Evolutionary conservation across 495 filamentous ascomycete genomes (phyloP), one percentile per base, ranked within the genome.

Genomic region (Sordaria brevicollis): DNA sequence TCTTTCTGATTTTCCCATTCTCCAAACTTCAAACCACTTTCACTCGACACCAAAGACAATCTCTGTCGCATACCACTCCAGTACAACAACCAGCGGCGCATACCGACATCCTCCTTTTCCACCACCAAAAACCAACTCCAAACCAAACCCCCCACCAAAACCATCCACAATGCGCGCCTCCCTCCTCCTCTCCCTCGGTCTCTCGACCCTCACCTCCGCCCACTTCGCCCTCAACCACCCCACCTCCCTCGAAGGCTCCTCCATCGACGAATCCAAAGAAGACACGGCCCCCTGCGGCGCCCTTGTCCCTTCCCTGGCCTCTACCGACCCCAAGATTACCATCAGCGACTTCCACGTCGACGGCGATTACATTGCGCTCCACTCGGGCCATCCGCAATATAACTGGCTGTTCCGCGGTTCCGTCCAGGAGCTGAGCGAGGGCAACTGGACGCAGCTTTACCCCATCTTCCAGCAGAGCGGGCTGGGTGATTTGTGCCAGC

Each of bases 391-490:
- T 70, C 75, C 83, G 0, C 76, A 83, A 67, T 78, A 77, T 38
- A 82, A 74, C 68, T 87, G 80, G 81, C 74, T 87, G 21, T 82
- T 85, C 74, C 84, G 85, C 41, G 83, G 79, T 65, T 86, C 84
- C 31, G 76, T 82, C 11, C 83, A 85, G 69, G 68, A 71, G 21
- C 77, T 75, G 4, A 79, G 78, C 0, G 74, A 68, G n/a, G 77
- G 77, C 57, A 83, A 83, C 75, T 87, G 85, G 85, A 80, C 80
- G 1, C 73, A 82, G 73, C 68, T 86, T 67, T 83, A 79, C 71
- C 81, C 82, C 34, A 78, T 82, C 54, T 71, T 85, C 33, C 62
- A 73, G 66, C 84, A 87, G 72, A 82, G 72, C 35, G 83, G 84
- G 4, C 75, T 80, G 1, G 84, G 84, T 41, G 67, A 67, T 34